phyloP scores from a whole-genome alignment of 306 rosid species.

The Gastrolobium bilobum region DNA sequence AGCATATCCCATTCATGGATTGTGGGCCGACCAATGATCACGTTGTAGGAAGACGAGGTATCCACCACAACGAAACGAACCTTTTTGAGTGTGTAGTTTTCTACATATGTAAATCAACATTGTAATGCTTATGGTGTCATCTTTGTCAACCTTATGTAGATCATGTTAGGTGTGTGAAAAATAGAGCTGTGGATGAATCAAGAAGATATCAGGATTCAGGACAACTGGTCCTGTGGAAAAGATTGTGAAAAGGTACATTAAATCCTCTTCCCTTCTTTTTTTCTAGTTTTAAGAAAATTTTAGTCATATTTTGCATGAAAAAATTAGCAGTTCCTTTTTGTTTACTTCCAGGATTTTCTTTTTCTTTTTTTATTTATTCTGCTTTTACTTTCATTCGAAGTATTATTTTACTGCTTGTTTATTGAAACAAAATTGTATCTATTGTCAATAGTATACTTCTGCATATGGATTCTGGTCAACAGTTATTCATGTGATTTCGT shows the following conservation, averaged over 20 bases:
- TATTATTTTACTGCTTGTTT: slow-evolving; percentile 12
- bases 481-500: not conserved
- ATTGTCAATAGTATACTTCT: not conserved
- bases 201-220: slow-evolving; percentile 37
- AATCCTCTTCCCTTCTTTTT: slow-evolving; percentile 9
- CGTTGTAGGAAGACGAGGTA: no score
- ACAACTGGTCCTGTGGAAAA: slow-evolving; percentile 72
- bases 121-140: slow-evolving; percentile 37
- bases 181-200: slow-evolving; percentile 40
- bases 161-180: slow-evolving; percentile 71
- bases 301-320: slow-evolving; percentile 8
- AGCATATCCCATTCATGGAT: no score
- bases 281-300: not conserved
- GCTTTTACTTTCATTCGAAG: slow-evolving; percentile 13
- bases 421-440: slow-evolving; percentile 11
- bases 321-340: slow-evolving; percentile 8
- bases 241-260: slow-evolving; percentile 72
- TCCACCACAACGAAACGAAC: no score
- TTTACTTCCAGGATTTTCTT: not conserved
- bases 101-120: slow-evolving; percentile 14
- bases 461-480: not conserved
- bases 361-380: not conserved
- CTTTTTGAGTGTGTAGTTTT: slow-evolving; percentile 17
- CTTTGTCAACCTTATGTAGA: slow-evolving; percentile 61
- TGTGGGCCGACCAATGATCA: no score